Percentiles rank a stretch among this genome's conserved stretches.
Conservation (phyloP, 306 rosid genomes). For the Ceratonia siliqua region DNA sequence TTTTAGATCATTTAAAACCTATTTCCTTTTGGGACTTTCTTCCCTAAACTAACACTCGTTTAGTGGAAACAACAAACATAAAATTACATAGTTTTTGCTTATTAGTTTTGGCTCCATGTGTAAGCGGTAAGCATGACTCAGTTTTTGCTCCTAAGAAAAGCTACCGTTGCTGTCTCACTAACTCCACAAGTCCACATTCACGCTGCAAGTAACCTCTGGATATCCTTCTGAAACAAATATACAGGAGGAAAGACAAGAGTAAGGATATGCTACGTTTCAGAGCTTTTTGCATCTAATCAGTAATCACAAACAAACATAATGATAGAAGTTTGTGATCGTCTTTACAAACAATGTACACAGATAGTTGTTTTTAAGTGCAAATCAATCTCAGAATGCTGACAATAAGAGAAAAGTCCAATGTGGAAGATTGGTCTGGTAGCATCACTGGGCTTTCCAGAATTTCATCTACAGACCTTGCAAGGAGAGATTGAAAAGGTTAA, state of each 20-base stretch:
- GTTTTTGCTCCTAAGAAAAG: conserved; percentile 7
- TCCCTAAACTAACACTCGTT: background rate
- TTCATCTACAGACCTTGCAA: no score
- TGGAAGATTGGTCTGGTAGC: no score
- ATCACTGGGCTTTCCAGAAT: no score
- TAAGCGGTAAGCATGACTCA: background rate
- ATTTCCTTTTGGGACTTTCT: conserved; percentile 5
- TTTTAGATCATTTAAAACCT: background rate
- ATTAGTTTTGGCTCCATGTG: background rate
- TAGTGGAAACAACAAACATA: conserved; percentile 8
- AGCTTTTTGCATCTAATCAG: no score
- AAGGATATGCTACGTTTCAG: background rate
- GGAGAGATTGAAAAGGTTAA: no score
- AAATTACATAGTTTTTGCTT: conserved; percentile 17
- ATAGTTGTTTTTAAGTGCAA: no score
- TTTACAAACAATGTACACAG: no score
- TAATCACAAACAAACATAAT: no score
- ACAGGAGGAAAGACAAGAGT: conserved; percentile 16
- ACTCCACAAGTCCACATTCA: conserved; percentile 46
- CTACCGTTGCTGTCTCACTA: conserved; percentile 5
- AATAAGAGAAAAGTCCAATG: no score
- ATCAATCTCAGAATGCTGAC: no score
- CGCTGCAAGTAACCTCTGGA: conserved; percentile 80
- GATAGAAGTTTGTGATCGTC: background rate
- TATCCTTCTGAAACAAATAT: conserved; percentile 69